Evolutionary conservation across 2,329 filamentous ascomycete species (phyloP).

Genomic region (Penicillium italicum): DNA sequence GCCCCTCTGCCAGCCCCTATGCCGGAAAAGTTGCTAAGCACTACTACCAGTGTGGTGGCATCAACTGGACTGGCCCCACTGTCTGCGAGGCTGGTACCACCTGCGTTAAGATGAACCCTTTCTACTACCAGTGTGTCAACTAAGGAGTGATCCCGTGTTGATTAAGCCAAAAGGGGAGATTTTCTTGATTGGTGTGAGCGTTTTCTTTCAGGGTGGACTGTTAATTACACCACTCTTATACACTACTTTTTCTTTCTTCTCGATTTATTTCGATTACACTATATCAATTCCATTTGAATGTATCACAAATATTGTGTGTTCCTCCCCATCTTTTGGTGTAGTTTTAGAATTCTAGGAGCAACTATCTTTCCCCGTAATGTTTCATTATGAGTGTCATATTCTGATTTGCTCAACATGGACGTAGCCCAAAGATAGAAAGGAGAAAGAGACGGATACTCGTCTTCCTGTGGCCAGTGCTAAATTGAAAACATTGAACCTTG

Average conservation of each 20-base stretch:
- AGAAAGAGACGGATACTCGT: too few species aligned
- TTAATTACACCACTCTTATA: constrained; percentile 8
- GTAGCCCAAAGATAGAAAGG: too few species aligned
- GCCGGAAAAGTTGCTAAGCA: constrained; percentile 16
- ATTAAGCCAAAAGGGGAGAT: constrained; percentile 5
- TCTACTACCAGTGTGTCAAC: constrained; percentile 38
- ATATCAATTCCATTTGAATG: constrained; percentile 1
- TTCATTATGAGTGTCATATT: too few species aligned
- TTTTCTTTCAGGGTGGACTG: constrained; percentile 8
- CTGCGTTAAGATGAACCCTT: constrained; percentile 37
- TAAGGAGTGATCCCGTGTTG: constrained; percentile 6
- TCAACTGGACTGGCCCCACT: constrained; percentile 36
- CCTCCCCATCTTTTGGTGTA: too few species aligned
- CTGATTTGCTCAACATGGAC: too few species aligned
- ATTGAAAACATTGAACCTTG: too few species aligned
- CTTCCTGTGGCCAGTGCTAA: too few species aligned
- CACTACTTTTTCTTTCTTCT: constrained; percentile 13
- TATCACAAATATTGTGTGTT: neutral
- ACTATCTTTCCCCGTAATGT: too few species aligned
- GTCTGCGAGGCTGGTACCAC: constrained; percentile 31
- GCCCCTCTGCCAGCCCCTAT: neutral
- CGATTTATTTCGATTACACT: constrained; percentile 5
- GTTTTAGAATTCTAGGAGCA: neutral
- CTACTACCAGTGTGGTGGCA: constrained; percentile 37
- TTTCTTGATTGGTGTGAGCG: constrained; percentile 4